These are phyloP conservation scores for Austropuccinia psidii DNA, from an alignment of 1,284 basidiomycete genomes.

Conservation along the genomic window DNA sequence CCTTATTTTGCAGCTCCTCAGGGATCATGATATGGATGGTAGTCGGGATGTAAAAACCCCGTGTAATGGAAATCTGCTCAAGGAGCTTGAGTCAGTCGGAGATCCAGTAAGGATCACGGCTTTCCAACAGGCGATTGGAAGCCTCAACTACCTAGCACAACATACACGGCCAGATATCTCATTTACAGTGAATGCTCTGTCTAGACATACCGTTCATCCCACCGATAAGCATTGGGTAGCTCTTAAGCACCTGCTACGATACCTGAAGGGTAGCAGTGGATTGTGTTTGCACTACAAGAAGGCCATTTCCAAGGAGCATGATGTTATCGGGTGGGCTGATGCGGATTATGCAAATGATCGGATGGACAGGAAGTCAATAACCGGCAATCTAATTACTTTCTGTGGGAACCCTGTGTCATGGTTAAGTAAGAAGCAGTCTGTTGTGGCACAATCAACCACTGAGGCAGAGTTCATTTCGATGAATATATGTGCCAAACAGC, in stretches of 20 bases:
- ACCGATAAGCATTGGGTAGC: background rate
- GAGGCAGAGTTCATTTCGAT: background rate
- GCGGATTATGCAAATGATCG: background rate
- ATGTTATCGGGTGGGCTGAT: background rate
- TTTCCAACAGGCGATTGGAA: background rate
- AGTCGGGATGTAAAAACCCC: too few species aligned
- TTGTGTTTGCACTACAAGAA: background rate
- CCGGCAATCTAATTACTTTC: background rate
- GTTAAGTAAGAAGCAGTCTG: background rate
- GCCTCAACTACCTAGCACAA: background rate
- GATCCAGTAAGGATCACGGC: too few species aligned
- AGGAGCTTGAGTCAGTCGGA: too few species aligned
- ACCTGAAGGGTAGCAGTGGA: background rate
- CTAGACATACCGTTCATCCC: background rate
- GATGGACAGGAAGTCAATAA: background rate
- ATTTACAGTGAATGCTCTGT: background rate
- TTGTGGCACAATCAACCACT: constrained; percentile 7
- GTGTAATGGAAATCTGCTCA: too few species aligned
- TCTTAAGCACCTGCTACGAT: background rate
- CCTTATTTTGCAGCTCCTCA: too few species aligned
- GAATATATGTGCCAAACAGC: background rate
- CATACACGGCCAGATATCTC: constrained; percentile 6
- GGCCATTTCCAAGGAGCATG: background rate
- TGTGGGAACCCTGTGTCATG: background rate
- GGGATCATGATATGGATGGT: too few species aligned